Conservation (phyloP, 106 monocot genomes). For the Dendrobium huoshanense region DNA sequence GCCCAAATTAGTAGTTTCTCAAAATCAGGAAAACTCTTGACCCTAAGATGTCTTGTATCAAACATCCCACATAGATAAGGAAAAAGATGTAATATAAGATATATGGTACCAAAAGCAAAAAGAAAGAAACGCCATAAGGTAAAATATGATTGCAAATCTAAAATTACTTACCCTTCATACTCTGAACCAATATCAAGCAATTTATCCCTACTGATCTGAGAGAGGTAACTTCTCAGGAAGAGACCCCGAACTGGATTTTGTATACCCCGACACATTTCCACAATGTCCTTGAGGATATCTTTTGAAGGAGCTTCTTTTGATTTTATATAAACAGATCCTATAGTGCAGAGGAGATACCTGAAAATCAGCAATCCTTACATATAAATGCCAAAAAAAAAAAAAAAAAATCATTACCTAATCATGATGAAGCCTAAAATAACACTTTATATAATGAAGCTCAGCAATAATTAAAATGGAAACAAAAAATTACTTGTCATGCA, state of each 20-base stretch:
- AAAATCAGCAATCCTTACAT: not conserved
- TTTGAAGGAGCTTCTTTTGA: slow-evolving; percentile 95
- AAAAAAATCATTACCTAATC: not conserved
- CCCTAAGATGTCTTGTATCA: not conserved
- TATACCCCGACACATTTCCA: slow-evolving; percentile 94
- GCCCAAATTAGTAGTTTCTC: too few species aligned
- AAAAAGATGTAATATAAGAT: not conserved
- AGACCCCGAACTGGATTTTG: slow-evolving; percentile 94
- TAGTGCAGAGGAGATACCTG: slow-evolving; percentile 96
- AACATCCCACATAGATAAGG: not conserved
- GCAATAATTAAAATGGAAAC: not conserved
- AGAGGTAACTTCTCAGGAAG: slow-evolving; percentile 94
- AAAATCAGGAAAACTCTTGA: not conserved
- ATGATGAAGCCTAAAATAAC: too few species aligned
- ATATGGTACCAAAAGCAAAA: not conserved
- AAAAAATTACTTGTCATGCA: not conserved
- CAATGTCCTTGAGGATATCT: slow-evolving; percentile 95
- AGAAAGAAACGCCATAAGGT: not conserved
- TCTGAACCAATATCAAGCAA: slow-evolving; percentile 92
- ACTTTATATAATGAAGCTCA: not conserved
- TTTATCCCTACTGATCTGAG: slow-evolving; percentile 85
- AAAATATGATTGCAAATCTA: not conserved
- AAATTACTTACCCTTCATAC: slow-evolving; percentile 79
- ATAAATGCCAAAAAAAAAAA: not conserved
- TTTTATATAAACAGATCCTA: slow-evolving; percentile 93